phyloP scores from a whole-genome alignment of 257 asterid species.

The Pogostemon cablin region DNA sequence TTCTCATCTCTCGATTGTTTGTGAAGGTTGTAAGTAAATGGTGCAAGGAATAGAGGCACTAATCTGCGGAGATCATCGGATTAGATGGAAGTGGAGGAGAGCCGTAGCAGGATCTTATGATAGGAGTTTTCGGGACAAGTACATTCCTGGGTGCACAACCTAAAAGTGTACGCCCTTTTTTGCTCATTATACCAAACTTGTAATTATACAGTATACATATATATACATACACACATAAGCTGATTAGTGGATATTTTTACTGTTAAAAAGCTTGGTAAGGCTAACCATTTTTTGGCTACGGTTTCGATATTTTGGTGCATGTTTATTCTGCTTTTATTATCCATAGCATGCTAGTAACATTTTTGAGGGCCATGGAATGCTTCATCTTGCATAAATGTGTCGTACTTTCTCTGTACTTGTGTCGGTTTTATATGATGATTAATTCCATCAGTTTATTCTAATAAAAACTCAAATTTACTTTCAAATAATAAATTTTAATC shows the following conservation, averaged over 20 bases:
- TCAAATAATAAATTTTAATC: no score
- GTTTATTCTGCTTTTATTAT: conserved; percentile 18
- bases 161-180: conserved; percentile 44
- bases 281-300: neutral
- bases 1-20: conserved; percentile 26
- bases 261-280: conserved; percentile 25
- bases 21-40: conserved; percentile 31
- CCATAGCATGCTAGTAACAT: conserved; percentile 22
- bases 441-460: no score
- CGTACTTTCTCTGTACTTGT: no score
- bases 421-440: no score
- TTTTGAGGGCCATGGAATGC: neutral
- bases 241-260: conserved; percentile 31
- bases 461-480: no score
- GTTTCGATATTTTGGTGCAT: conserved; percentile 13
- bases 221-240: conserved; percentile 25
- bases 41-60: conserved; percentile 31
- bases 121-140: conserved; percentile 38
- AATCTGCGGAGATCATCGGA: conserved; percentile 18
- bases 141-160: conserved; percentile 41
- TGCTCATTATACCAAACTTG: conserved; percentile 36
- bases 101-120: conserved; percentile 38
- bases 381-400: no score
- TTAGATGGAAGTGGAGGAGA: conserved; percentile 31
- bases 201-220: conserved; percentile 37